Percentiles rank a stretch among this genome's conserved stretches.
Evolutionary conservation across 352 stramenopile species (phyloP).

Genomic region (Phytopythium chamaehyphon): DNA sequence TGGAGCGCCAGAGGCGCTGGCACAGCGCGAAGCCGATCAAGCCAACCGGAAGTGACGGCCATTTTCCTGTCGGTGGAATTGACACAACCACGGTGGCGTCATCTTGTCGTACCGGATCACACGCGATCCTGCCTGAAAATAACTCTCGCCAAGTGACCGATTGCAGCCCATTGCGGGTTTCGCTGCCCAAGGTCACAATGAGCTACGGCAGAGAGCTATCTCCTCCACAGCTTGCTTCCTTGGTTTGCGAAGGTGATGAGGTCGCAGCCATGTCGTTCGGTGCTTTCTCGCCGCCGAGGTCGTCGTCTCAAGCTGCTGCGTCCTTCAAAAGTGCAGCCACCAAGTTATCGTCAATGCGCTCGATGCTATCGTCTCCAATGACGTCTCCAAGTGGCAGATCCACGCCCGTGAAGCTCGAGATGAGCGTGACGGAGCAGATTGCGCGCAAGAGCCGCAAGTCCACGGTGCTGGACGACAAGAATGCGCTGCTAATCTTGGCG

Average conservation of each 20-base stretch:
- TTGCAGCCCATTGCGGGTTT: too few species aligned
- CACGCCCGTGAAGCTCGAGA: slow-evolving; percentile 32
- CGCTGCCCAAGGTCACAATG: not conserved
- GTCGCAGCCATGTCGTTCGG: not conserved
- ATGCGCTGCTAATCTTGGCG: slow-evolving; percentile 59
- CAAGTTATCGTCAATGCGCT: slow-evolving; percentile 18
- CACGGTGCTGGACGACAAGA: slow-evolving; percentile 66
- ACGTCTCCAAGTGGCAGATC: slow-evolving; percentile 17
- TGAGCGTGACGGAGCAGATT: slow-evolving; percentile 72
- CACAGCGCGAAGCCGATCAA: too few species aligned
- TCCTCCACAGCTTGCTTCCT: not conserved
- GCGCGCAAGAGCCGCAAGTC: slow-evolving; percentile 60
- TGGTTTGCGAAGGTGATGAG: not conserved
- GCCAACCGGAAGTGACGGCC: too few species aligned
- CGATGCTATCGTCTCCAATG: slow-evolving; percentile 17
- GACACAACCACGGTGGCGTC: too few species aligned
- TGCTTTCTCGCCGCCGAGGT: not conserved
- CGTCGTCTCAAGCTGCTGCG: not conserved
- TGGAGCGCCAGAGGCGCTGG: too few species aligned
- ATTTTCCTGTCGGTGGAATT: too few species aligned
- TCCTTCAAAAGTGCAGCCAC: not conserved
- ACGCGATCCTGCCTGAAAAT: too few species aligned
- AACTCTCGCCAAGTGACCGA: too few species aligned
- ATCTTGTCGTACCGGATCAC: too few species aligned
- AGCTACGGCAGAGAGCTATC: not conserved